Evolutionary conservation across 148 eudicot species (phyloP), one percentile per base, ranked within the genome.

Genomic region (Rhododendron griersonianum): DNA sequence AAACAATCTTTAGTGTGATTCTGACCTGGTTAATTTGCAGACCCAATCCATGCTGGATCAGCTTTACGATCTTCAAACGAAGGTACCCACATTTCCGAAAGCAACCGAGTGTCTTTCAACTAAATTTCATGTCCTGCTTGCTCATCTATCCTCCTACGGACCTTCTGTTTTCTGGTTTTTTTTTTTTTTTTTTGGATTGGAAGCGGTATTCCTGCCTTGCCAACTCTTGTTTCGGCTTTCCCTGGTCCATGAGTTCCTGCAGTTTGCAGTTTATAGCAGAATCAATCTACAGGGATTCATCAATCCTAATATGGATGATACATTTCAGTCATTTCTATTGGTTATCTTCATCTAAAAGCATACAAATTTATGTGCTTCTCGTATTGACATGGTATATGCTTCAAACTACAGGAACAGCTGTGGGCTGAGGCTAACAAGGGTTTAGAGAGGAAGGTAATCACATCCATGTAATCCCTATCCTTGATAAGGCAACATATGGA

Each of bases 11-110:
- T 11, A 59, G 30, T 25, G 11, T 85, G 41, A 61, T 85, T 51
- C 63, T 84, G 14, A 82, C n/a, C 48, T 85, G 61, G 10, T 82
- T 67, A 67, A 11, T 67, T 78, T 78, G 87, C 90, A 93, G 95
- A 91, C 95, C 5, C 93, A 93, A 83, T 85, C 81, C 33, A 90
- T 91, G 95, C 90, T 93, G 7, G 95, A 93, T 90, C 92, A 89
- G 76, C 93, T 93, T 33, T 89, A 85, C 81, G 93, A 93, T 84
- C 93, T 93, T 83, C 91, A 91, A 81, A 83, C 85, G 7, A 91
- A 91, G 95, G 93, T 90, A 90, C 44, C 79, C 51, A 2, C 45
- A 35, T 71, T 78, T 15, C 3, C 14, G 1, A 19, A 21, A 45
- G 10, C 13, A 39, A 57, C 28, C 0, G 16, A 25, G 21, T 21